These are phyloP conservation scores for Saturnispora silvae DNA, from an alignment of 805 yeast genomes.

Conservation along the genomic window DNA sequence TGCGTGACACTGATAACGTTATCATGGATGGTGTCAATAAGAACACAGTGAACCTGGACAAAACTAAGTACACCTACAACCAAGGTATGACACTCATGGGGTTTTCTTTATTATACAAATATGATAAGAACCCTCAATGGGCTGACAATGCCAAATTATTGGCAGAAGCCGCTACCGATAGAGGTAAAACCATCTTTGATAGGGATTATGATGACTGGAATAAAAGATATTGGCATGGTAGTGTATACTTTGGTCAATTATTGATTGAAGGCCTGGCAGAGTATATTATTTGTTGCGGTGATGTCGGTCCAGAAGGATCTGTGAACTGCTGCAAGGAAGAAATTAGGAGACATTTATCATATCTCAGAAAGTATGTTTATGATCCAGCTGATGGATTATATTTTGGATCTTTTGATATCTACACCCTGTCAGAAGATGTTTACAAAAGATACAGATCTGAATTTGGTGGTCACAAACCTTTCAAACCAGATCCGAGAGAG, in stretches of 20 bases:
- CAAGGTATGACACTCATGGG: conserved; percentile 56
- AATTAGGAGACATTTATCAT: conserved; percentile 42
- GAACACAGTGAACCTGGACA: conserved; percentile 32
- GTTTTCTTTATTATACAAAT: conserved; percentile 36
- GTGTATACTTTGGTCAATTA: conserved; percentile 52
- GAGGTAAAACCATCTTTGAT: conserved; percentile 47
- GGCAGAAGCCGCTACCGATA: conserved; percentile 50
- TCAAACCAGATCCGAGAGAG: conserved; percentile 42
- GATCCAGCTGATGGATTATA: conserved; percentile 53
- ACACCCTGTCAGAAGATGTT: conserved; percentile 38
- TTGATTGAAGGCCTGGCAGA: conserved; percentile 61
- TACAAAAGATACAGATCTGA: conserved; percentile 40
- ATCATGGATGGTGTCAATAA: conserved; percentile 52
- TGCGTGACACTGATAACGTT: conserved; percentile 42
- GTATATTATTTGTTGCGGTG: conserved; percentile 32
- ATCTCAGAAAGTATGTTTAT: conserved; percentile 45
- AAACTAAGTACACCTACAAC: conserved; percentile 56
- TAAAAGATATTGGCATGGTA: conserved; percentile 54
- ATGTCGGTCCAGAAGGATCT: conserved; percentile 27
- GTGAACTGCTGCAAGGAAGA: conserved; percentile 28
- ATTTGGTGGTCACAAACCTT: conserved; percentile 45
- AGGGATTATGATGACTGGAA: conserved; percentile 44
- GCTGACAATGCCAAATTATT: conserved; percentile 32
- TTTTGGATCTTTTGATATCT: conserved; percentile 49
- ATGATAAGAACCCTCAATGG: conserved; percentile 45